These are phyloP conservation scores for Camelina sativa DNA, from an alignment of 345 rosid species.

Conservation along the genomic window DNA sequence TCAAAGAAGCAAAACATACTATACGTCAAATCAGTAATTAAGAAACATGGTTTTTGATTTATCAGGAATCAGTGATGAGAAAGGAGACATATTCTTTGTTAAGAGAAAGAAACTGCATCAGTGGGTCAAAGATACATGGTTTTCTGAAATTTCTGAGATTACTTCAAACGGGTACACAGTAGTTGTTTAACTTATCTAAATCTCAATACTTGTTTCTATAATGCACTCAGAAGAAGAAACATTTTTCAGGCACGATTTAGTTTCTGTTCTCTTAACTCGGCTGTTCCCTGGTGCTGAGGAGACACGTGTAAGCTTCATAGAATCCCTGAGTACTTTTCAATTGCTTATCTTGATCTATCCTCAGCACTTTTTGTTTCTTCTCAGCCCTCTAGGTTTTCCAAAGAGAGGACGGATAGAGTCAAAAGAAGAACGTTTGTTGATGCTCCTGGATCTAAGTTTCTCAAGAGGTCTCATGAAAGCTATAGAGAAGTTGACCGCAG, in stretches of 20 bases:
- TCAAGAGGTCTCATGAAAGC: slow-evolving; percentile 41
- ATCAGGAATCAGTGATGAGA: slow-evolving; percentile 50
- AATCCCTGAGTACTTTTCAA: slow-evolving; percentile 4
- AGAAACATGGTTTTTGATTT: slow-evolving; percentile 30
- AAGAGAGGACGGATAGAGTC: slow-evolving; percentile 36
- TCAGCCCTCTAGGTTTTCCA: slow-evolving; percentile 48
- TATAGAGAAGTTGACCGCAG: slow-evolving; percentile 44
- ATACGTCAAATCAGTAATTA: neutral
- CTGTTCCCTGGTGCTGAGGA: slow-evolving; percentile 49
- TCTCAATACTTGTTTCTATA: slow-evolving; percentile 25
- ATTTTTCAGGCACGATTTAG: slow-evolving; percentile 59
- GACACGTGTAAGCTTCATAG: slow-evolving; percentile 54
- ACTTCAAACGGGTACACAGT: slow-evolving; percentile 54
- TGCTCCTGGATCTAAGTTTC: slow-evolving; percentile 42
- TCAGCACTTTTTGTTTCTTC: slow-evolving; percentile 29
- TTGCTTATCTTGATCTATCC: slow-evolving; percentile 33
- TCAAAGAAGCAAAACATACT: slow-evolving; percentile 20
- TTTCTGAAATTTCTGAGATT: slow-evolving; percentile 54
- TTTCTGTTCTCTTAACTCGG: slow-evolving; percentile 61
- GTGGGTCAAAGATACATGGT: slow-evolving; percentile 55
- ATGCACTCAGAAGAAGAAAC: slow-evolving; percentile 37
- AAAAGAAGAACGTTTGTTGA: slow-evolving; percentile 41
- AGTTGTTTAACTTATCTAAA: slow-evolving; percentile 3
- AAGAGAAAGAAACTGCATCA: slow-evolving; percentile 63
- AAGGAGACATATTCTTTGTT: slow-evolving; percentile 50